These are phyloP conservation scores for Phylloporus rhodoxanthus DNA, from an alignment of 768 basidiomycete species.

Conservation along the genomic window DNA sequence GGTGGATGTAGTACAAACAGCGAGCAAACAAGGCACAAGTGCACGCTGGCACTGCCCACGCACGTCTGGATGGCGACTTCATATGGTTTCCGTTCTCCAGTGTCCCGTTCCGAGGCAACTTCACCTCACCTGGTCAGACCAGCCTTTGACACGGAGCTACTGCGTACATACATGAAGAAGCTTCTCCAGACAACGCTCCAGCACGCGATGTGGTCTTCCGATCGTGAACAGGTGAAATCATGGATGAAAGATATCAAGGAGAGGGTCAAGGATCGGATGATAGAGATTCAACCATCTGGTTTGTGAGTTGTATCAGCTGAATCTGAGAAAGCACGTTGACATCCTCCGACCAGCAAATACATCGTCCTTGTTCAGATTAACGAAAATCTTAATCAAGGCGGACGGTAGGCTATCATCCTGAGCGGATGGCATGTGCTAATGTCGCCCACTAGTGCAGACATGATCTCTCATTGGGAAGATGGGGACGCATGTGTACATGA, in stretches of 20 bases:
- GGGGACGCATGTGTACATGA: slow-evolving; percentile 73
- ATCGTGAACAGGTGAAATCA: slow-evolving; percentile 60
- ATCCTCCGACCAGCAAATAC: slow-evolving; percentile 57
- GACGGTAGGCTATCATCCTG: slow-evolving; percentile 48
- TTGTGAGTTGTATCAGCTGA: slow-evolving; percentile 52
- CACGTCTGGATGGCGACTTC: slow-evolving; percentile 20
- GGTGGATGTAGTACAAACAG: slow-evolving; percentile 18
- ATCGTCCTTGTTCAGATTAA: slow-evolving; percentile 80
- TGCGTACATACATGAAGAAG: slow-evolving; percentile 78
- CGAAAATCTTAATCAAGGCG: slow-evolving; percentile 81
- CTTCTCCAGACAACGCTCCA: slow-evolving; percentile 67
- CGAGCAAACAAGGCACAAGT: slow-evolving; percentile 19
- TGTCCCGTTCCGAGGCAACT: slow-evolving; percentile 55
- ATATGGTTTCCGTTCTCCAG: slow-evolving; percentile 51
- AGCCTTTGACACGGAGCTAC: slow-evolving; percentile 63
- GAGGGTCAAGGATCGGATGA: slow-evolving; percentile 79
- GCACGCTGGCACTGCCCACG: background rate
- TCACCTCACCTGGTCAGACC: slow-evolving; percentile 43
- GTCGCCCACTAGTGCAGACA: slow-evolving; percentile 52
- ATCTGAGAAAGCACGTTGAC: slow-evolving; percentile 12
- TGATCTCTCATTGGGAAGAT: slow-evolving; percentile 87
- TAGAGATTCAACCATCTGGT: slow-evolving; percentile 74
- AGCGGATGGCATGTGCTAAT: slow-evolving; percentile 4
- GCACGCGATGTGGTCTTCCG: slow-evolving; percentile 58
- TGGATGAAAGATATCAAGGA: slow-evolving; percentile 85